Conservation (phyloP, 2,329 filamentous ascomycete genomes). For the Dendrostoma leiphaemia region DNA sequence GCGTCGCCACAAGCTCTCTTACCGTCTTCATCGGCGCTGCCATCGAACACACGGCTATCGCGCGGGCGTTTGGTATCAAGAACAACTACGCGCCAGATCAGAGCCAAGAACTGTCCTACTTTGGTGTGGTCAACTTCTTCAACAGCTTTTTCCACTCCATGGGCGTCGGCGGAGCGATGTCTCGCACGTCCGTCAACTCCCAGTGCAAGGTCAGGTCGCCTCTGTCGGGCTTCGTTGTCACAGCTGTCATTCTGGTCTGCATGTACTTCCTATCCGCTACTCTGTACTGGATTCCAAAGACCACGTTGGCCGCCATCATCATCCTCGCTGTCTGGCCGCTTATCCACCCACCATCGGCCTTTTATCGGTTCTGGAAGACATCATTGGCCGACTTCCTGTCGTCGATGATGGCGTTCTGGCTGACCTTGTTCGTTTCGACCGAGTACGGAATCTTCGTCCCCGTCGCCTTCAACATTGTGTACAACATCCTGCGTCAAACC, state of each 20-base stretch:
- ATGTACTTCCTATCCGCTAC: conserved; percentile 60
- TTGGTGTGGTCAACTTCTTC: conserved; percentile 60
- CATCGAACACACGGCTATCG: conserved; percentile 64
- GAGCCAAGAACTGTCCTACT: conserved; percentile 64
- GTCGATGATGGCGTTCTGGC: conserved; percentile 62
- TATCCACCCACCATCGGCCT: conserved; percentile 55
- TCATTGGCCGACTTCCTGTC: conserved; percentile 64
- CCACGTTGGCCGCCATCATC: conserved; percentile 64
- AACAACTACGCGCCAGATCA: conserved; percentile 64
- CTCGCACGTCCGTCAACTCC: conserved; percentile 65
- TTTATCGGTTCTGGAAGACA: conserved; percentile 62
- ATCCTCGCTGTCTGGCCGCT: conserved; percentile 64
- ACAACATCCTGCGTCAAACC: conserved; percentile 56
- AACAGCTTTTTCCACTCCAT: conserved; percentile 65
- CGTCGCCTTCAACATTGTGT: conserved; percentile 63
- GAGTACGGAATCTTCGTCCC: conserved; percentile 59
- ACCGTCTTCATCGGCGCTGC: conserved; percentile 61
- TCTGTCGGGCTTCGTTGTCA: conserved; percentile 58
- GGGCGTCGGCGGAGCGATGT: conserved; percentile 65
- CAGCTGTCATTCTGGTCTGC: conserved; percentile 59
- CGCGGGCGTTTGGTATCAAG: conserved; percentile 59
- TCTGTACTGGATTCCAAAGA: conserved; percentile 67
- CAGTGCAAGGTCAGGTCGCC: conserved; percentile 62
- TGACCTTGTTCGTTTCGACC: conserved; percentile 59
- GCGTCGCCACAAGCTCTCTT: conserved; percentile 53